Conservation (phyloP, 371 early-diverging fungal species). For the Sporodiniella umbellata region DNA sequence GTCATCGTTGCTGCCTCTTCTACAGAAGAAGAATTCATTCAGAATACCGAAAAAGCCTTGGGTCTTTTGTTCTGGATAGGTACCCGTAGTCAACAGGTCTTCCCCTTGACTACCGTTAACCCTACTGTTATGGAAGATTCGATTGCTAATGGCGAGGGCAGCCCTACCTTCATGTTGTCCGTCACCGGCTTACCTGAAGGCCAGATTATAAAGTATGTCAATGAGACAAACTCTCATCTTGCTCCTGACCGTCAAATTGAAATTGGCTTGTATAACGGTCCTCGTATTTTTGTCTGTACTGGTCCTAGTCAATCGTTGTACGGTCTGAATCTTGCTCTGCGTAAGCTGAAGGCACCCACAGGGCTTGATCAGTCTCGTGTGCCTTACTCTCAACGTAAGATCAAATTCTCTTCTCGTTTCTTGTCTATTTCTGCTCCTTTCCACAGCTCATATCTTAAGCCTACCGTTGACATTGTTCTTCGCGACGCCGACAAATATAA, state of each 20-base stretch:
- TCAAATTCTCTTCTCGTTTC: slow-evolving; percentile 84
- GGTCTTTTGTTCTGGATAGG: slow-evolving; percentile 91
- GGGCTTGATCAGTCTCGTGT: slow-evolving; percentile 84
- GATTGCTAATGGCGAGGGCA: slow-evolving; percentile 84
- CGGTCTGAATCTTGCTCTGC: slow-evolving; percentile 82
- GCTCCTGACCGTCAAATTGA: slow-evolving; percentile 77
- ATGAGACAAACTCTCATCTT: slow-evolving; percentile 83
- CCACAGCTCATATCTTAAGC: slow-evolving; percentile 75
- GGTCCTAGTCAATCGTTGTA: slow-evolving; percentile 89
- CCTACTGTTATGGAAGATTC: slow-evolving; percentile 88
- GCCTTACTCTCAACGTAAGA: slow-evolving; percentile 83
- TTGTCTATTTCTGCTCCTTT: slow-evolving; percentile 88
- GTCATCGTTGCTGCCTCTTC: slow-evolving; percentile 84
- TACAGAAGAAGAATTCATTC: slow-evolving; percentile 77
- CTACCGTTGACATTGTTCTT: slow-evolving; percentile 62
- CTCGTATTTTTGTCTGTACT: slow-evolving; percentile 80
- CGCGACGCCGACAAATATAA: slow-evolving; percentile 60
- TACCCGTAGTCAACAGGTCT: slow-evolving; percentile 82
- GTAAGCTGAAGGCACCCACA: slow-evolving; percentile 82
- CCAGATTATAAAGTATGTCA: slow-evolving; percentile 76
- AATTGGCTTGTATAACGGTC: slow-evolving; percentile 87
- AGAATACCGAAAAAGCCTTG: slow-evolving; percentile 83
- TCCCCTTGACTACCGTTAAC: slow-evolving; percentile 87
- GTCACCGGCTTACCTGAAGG: slow-evolving; percentile 73
- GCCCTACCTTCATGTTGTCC: slow-evolving; percentile 93